Evolutionary conservation across 1,284 basidiomycete genomes (phyloP), one percentile per base, ranked within the genome.

Genomic region (Xerocomus alliaceus): DNA sequence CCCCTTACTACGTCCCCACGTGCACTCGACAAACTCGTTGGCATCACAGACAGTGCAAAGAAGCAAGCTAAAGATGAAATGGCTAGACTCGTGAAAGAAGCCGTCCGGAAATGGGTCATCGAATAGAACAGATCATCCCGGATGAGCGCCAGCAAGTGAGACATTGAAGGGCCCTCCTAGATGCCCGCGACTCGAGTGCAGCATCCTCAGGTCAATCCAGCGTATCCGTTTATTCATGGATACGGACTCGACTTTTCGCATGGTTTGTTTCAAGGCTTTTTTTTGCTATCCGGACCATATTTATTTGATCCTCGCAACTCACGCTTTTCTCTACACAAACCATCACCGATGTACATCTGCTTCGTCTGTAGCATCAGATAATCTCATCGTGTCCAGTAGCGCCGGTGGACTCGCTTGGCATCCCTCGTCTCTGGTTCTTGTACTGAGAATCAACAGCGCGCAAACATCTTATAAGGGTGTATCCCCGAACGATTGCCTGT

Each of bases 41-140:
- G 90, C 5, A 90, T 93, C 60, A 85, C 89, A 1, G 85, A 88
- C 59, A 90, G 88, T 67, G 90, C 91, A 39, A 93, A 92, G 81
- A 90, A 89, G 71, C 86, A 90, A 68, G 90, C 90, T 17, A 86
- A 85, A 67, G 83, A 87, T 54, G 91, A 92, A 65, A 89, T 92
- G 84, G 81, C 84, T 6, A 78, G 84, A 58, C 77, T 93, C 35
- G 85, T 92, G 34, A 85, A 87, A 70, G 84, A 86, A 50, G 85
- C 90, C 22, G 83, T 91, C 35, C 84, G 87, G 53, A 88, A 90
- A 68, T 93, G 91, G 91, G 87, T 70, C n/a, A 71, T 73, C 10
- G 70, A 76, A 57, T 73, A 73, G 49, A 26, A 35, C 15, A n/a
- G 10, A 10, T 28, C 26, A 6, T 18, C 8, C 34, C 29, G 17